Percentiles rank a stretch among this genome's conserved stretches.
These are phyloP conservation scores for Tolypocladium ophioglossoides DNA, from an alignment of 2,329 filamentous ascomycete species.

Conservation along the genomic window DNA sequence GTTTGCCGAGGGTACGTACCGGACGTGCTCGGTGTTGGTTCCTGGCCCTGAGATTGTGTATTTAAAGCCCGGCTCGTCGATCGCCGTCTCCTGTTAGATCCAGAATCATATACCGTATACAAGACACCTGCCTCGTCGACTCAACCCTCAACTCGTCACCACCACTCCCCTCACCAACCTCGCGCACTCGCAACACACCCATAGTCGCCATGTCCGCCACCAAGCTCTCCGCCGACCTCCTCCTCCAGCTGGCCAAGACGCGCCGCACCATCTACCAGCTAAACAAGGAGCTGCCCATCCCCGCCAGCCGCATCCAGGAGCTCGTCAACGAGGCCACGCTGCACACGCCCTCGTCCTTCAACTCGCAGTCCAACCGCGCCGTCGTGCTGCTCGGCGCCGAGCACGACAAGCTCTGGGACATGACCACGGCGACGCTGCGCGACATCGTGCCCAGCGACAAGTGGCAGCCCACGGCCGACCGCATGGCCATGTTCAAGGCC, in stretches of 20 bases:
- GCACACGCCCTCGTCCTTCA: slow-evolving; percentile 73
- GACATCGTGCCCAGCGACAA: slow-evolving; percentile 52
- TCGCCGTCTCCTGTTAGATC: too few relatives aligned
- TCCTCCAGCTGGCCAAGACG: slow-evolving; percentile 54
- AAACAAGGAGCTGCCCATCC: slow-evolving; percentile 46
- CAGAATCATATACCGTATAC: too few relatives aligned
- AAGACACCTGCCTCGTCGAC: too few relatives aligned
- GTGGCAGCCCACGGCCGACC: slow-evolving; percentile 41
- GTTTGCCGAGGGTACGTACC: too few relatives aligned
- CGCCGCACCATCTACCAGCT: slow-evolving; percentile 63
- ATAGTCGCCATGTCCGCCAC: slow-evolving; percentile 28
- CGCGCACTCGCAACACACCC: neutral
- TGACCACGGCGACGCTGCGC: slow-evolving; percentile 41
- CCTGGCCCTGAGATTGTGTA: too few relatives aligned
- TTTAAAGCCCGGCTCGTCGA: too few relatives aligned
- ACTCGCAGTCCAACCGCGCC: slow-evolving; percentile 72
- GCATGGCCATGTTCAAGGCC: slow-evolving; percentile 48
- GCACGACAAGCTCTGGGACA: slow-evolving; percentile 82
- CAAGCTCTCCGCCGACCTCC: slow-evolving; percentile 32
- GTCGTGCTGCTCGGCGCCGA: slow-evolving; percentile 72
- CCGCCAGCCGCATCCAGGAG: slow-evolving; percentile 47
- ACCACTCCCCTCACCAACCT: too few relatives aligned
- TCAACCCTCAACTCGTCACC: too few relatives aligned
- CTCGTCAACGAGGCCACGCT: slow-evolving; percentile 55
- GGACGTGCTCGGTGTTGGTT: too few relatives aligned